Base-by-base conservation (phyloP, 306 rosid species). In the Datisca glomerata region DNA sequence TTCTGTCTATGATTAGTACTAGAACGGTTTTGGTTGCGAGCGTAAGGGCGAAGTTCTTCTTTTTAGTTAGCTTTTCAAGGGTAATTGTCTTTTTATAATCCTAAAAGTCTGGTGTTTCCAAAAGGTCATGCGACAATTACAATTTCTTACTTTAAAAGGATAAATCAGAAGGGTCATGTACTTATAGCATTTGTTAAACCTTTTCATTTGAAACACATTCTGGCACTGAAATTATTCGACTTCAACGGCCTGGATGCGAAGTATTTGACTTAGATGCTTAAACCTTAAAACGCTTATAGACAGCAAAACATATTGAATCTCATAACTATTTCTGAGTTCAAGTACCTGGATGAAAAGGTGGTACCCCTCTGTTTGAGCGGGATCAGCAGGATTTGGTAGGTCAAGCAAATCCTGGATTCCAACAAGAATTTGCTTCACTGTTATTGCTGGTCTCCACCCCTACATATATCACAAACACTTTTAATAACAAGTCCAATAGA, bases 381-480 rank as follows among this genome's bases (percentile, higher is more conserved):
- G 98, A 56, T 84, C 95, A 61, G 93, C 64, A 43, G 95, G 91
- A 64, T 89, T 89, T 25, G 98, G 98, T 69, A 72, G 93, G 56
- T 84, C 95, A 35, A 89, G 86, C 51, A 89, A 56, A 48, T 89
- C 98, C 60, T 89, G 98, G 53, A 89, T 84, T 20, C 98, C 98
- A 44, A 89, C 81, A 42, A 89, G 93, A 63, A 89, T 89, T 62
- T 89, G 98, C 68, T 78, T 84, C 37, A 89, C 98, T 8, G 98
- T 89, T 66, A 84, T 89, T 42, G 95, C 95, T 18, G 98, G 98
- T 68, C 95, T 84, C 98, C 95, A 89, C 33, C 95, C 98, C 95
- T 89, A 59, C 56, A 49, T 32, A 18, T 17, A 59, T 32, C 27
- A 48, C 19, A 28, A 41, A 34, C 27, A 31, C n/a, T 8, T 31